Conservation (phyloP, 257 asterid species). For the Hygrophila difformis region DNA sequence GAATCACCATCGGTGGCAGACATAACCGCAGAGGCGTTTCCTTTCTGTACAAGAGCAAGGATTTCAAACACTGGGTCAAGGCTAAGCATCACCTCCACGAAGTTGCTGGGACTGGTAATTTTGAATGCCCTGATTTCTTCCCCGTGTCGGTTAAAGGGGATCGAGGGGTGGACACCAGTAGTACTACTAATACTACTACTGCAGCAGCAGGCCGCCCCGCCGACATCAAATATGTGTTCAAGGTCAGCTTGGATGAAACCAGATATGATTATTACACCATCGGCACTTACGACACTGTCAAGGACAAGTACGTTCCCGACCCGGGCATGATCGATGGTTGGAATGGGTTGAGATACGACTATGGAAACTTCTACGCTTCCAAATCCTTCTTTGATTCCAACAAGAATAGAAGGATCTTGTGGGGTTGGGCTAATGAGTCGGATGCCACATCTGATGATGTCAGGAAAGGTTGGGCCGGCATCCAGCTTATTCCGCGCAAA, state of each 20-base stretch:
- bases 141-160: constrained; percentile 30
- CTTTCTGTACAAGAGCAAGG: constrained; percentile 38
- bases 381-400: constrained; percentile 57
- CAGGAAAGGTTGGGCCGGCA: constrained; percentile 61
- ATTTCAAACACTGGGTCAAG: constrained; percentile 45
- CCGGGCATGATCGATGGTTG: constrained; percentile 38
- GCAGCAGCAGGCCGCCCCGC: too few species aligned
- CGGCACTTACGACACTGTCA: constrained; percentile 30
- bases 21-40: constrained; percentile 38
- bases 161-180: constrained; percentile 47
- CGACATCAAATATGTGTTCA: constrained; percentile 45
- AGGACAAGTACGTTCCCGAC: constrained; percentile 40
- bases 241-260: constrained; percentile 50
- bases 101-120: constrained; percentile 36
- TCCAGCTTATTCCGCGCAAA: constrained; percentile 74
- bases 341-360: constrained; percentile 52
- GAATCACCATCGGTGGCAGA: constrained; percentile 39
- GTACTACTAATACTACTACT: constrained; percentile 16
- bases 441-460: constrained; percentile 38
- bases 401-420: constrained; percentile 49
- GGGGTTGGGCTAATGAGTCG: constrained; percentile 77
- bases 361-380: constrained; percentile 75
- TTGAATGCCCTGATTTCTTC: constrained; percentile 75
- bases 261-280: constrained; percentile 49
- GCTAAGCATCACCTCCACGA: constrained; percentile 43